phyloP scores from a whole-genome alignment of 495 filamentous ascomycete species.

The Pyrenopolyporus hunteri region DNA sequence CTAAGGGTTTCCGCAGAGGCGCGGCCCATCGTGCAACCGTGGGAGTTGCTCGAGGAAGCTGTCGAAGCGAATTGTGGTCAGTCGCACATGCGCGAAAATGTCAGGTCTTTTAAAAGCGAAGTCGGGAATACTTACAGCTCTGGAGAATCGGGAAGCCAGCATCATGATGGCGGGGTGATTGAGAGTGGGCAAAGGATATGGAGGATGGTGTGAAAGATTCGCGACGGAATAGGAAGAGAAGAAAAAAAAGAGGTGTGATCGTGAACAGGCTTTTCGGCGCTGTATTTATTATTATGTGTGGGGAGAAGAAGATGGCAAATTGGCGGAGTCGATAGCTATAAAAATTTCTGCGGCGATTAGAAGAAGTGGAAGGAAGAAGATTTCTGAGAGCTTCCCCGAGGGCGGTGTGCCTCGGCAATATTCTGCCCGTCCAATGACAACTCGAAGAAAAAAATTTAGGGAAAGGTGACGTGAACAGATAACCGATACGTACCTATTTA shows the following conservation, averaged over 20 bases:
- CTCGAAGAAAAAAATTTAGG: conserved; percentile 22
- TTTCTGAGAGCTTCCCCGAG: conserved; percentile 43
- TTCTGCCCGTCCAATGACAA: conserved; percentile 17
- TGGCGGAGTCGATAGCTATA: conserved; percentile 23
- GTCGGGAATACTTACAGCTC: conserved; percentile 67
- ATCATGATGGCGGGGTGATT: conserved; percentile 58
- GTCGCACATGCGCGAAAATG: conserved; percentile 23
- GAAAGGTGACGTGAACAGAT: conserved; percentile 24
- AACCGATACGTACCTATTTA: conserved; percentile 3
- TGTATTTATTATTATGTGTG: conserved; percentile 38
- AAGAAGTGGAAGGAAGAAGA: conserved; percentile 32
- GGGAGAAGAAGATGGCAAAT: conserved; percentile 38
- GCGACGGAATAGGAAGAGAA: conserved; percentile 29
- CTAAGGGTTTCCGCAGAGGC: conserved; percentile 54
- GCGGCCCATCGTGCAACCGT: conserved; percentile 65
- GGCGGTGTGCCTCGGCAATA: conserved; percentile 43
- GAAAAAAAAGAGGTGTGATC: conserved; percentile 42
- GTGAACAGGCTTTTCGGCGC: conserved; percentile 35
- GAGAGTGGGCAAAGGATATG: conserved; percentile 31
- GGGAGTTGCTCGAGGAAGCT: conserved; percentile 72
- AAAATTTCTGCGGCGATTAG: conserved; percentile 38
- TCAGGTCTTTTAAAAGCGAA: conserved; percentile 7
- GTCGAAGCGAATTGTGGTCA: conserved; percentile 37
- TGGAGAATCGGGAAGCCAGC: conserved; percentile 67
- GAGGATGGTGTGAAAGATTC: conserved; percentile 28